phyloP scores from a whole-genome alignment of 192 early-diverging fungal species.

The Linnemannia zychae region DNA sequence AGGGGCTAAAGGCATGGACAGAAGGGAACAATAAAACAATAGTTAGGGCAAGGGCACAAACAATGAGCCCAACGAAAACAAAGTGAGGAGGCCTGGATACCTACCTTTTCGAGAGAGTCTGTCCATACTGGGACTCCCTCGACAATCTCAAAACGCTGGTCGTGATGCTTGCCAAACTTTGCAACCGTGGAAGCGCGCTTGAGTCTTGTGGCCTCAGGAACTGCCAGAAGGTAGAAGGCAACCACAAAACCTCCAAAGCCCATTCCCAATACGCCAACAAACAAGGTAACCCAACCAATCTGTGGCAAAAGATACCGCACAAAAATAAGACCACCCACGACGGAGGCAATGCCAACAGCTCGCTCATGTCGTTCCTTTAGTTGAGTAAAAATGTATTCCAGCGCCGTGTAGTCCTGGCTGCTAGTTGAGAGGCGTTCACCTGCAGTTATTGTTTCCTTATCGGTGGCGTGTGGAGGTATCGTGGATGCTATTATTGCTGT shows the following conservation, averaged over 20 bases:
- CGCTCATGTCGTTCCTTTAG: constrained; percentile 2
- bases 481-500: not conserved
- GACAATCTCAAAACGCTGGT: constrained; percentile 23
- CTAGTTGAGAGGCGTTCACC: not conserved
- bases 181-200: constrained; percentile 36
- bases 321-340: constrained; percentile 9
- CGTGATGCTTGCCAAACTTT: constrained; percentile 30
- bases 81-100: not conserved
- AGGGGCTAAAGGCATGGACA: not conserved
- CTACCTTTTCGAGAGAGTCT: constrained; percentile 6
- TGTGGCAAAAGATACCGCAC: constrained; percentile 5
- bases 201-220: constrained; percentile 29
- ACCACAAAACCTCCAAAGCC: constrained; percentile 40
- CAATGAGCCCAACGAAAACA: not conserved
- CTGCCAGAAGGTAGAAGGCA: constrained; percentile 43
- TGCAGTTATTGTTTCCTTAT: not conserved
- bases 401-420: not conserved
- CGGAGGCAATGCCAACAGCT: not conserved
- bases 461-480: not conserved
- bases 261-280: constrained; percentile 35
- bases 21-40: not conserved
- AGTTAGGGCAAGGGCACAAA: not conserved
- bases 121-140: constrained; percentile 27
- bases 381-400: not conserved
- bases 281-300: constrained; percentile 13